Percentiles rank a stretch among this genome's conserved stretches.
These are phyloP conservation scores for Botrytis sinoallii DNA, from an alignment of 2,329 filamentous ascomycete species.

Conservation along the genomic window DNA sequence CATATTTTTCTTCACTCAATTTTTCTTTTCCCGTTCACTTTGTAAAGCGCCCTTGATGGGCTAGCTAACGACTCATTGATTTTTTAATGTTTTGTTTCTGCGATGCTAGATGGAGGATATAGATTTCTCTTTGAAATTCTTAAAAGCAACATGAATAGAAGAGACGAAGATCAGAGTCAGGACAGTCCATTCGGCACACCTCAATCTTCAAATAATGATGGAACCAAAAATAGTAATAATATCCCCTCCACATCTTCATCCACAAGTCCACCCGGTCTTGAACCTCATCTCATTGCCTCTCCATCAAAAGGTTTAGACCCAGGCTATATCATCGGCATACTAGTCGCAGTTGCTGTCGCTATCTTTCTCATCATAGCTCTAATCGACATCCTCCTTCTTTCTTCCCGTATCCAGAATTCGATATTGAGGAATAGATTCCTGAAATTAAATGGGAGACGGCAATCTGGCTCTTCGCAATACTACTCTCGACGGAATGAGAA, in stretches of 20 bases:
- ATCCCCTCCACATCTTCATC: not conserved
- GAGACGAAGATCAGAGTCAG: constrained; percentile 9
- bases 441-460: not conserved
- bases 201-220: not conserved
- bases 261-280: not conserved
- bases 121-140: not conserved
- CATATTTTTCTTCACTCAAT: not conserved
- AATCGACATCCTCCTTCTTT: constrained; percentile 7
- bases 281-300: not conserved
- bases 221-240: not conserved
- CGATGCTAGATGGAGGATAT: not conserved
- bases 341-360: not conserved
- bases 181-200: constrained; percentile 1
- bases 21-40: not conserved
- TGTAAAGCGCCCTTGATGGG: constrained; percentile 8
- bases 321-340: constrained; percentile 3
- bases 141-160: not conserved
- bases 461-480: not conserved
- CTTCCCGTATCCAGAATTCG: not conserved
- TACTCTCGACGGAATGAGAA: not conserved
- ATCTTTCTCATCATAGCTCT: not conserved
- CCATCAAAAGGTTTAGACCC: not conserved
- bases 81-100: constrained; percentile 1
- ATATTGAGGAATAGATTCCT: not conserved
- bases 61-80: not conserved